A percentile compares a stretch with the other conserved stretches of the same genome.
Conservation (phyloP, 2,329 filamentous ascomycete genomes). For the Sarocladium oryzae region DNA sequence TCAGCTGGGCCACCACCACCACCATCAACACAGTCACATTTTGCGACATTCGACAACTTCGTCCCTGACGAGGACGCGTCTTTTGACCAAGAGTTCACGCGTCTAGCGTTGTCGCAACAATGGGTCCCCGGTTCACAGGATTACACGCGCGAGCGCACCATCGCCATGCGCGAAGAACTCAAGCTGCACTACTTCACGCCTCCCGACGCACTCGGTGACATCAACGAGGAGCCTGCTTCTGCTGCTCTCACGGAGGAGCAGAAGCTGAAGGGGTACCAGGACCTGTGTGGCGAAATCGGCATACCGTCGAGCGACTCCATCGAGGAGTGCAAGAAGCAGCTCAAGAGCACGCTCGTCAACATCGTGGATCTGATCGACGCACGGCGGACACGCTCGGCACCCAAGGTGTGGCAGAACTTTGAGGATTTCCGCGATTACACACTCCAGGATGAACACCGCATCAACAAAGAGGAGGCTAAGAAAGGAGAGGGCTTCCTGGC, state of each 20-base stretch:
- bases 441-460: constrained; percentile 15
- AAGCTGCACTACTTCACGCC: constrained; percentile 22
- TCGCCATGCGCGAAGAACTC: constrained; percentile 23
- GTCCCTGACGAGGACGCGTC: constrained; percentile 20
- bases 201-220: constrained; percentile 11
- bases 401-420: constrained; percentile 22
- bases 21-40: constrained; percentile 24
- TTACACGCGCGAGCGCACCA: constrained; percentile 23
- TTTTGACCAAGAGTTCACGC: constrained; percentile 24
- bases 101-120: constrained; percentile 24
- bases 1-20: no score
- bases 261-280: constrained; percentile 20
- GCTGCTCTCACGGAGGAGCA: constrained; percentile 14
- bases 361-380: constrained; percentile 26
- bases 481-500: constrained; percentile 16
- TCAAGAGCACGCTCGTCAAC: constrained; percentile 23
- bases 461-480: constrained; percentile 18
- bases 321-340: constrained; percentile 16
- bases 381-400: constrained; percentile 16
- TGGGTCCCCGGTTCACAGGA: constrained; percentile 22
- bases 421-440: constrained; percentile 20
- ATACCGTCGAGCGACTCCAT: constrained; percentile 15
- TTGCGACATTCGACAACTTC: constrained; percentile 23
- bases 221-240: not conserved
- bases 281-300: constrained; percentile 21